A percentile compares a stretch with the other conserved stretches of the same genome.
Evolutionary conservation across 345 rosid genomes (phyloP).

Genomic region (Citrus maxima): DNA sequence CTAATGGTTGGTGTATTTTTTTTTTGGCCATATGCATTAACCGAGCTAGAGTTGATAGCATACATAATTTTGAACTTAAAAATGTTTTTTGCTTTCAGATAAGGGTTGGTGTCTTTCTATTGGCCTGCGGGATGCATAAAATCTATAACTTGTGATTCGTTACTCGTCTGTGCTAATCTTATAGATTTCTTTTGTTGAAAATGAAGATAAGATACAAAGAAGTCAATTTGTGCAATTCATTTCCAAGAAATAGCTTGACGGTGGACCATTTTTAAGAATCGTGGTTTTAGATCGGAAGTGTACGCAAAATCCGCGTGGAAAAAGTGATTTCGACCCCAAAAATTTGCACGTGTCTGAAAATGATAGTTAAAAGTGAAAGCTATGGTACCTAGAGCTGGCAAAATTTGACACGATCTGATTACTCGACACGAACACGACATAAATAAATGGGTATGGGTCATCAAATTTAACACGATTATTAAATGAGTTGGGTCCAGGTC

Average conservation of each 20-base stretch:
- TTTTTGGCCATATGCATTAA: background rate
- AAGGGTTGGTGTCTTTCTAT: too few relatives aligned
- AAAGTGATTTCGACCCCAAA: too few relatives aligned
- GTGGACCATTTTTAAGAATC: background rate
- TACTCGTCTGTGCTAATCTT: too few relatives aligned
- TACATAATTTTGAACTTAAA: background rate
- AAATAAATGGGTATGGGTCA: too few relatives aligned
- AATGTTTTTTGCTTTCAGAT: too few relatives aligned
- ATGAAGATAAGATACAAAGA: background rate
- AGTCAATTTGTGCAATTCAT: background rate
- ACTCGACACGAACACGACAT: too few relatives aligned
- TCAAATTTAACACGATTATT: too few relatives aligned
- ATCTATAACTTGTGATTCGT: background rate
- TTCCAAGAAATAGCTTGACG: background rate
- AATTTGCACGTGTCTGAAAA: background rate
- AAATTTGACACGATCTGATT: too few relatives aligned
- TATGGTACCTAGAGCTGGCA: too few relatives aligned
- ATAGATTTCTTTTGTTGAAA: background rate
- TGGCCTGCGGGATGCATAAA: background rate
- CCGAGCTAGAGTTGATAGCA: background rate
- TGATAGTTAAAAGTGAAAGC: background rate
- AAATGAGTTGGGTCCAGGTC: too few relatives aligned
- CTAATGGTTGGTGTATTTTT: background rate
- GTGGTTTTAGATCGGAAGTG: background rate
- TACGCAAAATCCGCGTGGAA: background rate